phyloP scores from a whole-genome alignment of 108 stramenopile species.

The Nitzschia sp. region DNA sequence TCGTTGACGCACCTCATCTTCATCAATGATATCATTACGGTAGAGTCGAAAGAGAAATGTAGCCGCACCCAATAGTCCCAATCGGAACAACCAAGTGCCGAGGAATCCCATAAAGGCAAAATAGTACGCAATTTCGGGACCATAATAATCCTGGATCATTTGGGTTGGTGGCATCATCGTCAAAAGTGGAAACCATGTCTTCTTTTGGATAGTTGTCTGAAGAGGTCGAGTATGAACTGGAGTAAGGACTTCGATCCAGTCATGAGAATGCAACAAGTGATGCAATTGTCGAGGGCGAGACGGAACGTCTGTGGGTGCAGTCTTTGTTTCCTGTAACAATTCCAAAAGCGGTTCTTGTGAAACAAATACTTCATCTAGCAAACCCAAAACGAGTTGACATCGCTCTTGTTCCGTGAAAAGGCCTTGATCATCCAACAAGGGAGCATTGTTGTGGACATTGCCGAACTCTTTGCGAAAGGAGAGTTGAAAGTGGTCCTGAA shows the following conservation, averaged over 20 bases:
- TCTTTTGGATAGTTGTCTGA: constrained; percentile 31
- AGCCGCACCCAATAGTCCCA: constrained; percentile 47
- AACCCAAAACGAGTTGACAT: constrained; percentile 33
- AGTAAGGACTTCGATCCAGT: constrained; percentile 48
- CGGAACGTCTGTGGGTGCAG: not conserved
- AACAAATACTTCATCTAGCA: constrained; percentile 34
- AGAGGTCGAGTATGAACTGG: constrained; percentile 44
- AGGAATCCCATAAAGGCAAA: constrained; percentile 75
- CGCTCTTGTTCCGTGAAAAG: constrained; percentile 52
- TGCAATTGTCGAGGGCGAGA: constrained; percentile 6
- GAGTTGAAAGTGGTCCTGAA: constrained; percentile 54
- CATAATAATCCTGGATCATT: constrained; percentile 59
- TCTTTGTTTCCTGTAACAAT: not conserved
- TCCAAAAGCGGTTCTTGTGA: not conserved
- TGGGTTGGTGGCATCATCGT: constrained; percentile 49
- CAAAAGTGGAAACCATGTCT: constrained; percentile 35
- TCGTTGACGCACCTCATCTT: constrained; percentile 32
- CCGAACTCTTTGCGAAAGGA: constrained; percentile 35
- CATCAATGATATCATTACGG: constrained; percentile 60
- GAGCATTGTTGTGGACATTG: not conserved
- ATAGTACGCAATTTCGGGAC: constrained; percentile 62
- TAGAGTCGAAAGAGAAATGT: constrained; percentile 36
- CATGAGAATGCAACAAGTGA: constrained; percentile 35
- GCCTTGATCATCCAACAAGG: constrained; percentile 32
- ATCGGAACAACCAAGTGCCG: constrained; percentile 44